phyloP scores from a whole-genome alignment of 73 alveolate species.

The Paramecium biaurelia region DNA sequence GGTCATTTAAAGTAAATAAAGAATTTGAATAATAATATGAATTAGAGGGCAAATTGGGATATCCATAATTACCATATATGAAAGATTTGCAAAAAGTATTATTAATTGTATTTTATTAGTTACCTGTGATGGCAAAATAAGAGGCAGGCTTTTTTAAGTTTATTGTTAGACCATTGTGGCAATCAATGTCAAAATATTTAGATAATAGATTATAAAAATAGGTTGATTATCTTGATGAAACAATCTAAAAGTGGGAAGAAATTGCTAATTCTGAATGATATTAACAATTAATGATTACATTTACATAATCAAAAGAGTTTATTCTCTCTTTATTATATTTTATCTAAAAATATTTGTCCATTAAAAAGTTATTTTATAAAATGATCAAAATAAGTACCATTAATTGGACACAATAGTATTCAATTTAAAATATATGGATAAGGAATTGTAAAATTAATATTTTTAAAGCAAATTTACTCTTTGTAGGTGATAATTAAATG shows the following conservation, averaged over 20 bases:
- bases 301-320: constrained; percentile 53
- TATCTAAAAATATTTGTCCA: no score
- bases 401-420: not conserved
- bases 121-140: constrained; percentile 29
- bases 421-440: not conserved
- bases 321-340: constrained; percentile 62
- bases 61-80: constrained; percentile 20
- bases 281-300: constrained; percentile 53
- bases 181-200: not conserved
- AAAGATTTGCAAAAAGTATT: constrained; percentile 27
- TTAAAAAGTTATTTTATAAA: no score
- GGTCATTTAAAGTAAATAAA: constrained; percentile 52
- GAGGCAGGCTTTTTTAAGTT: constrained; percentile 52
- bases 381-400: not conserved
- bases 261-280: constrained; percentile 17
- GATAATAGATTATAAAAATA: not conserved
- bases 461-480: no score
- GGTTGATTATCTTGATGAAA: constrained; percentile 24
- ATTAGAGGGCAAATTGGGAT: constrained; percentile 57
- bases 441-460: not conserved
- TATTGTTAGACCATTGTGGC: constrained; percentile 58
- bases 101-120: not conserved
- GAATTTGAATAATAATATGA: constrained; percentile 49
- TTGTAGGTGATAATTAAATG: no score
- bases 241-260: constrained; percentile 43